Base-by-base conservation (phyloP, 176 grass and related monocot species). In the Zea luxurians region DNA sequence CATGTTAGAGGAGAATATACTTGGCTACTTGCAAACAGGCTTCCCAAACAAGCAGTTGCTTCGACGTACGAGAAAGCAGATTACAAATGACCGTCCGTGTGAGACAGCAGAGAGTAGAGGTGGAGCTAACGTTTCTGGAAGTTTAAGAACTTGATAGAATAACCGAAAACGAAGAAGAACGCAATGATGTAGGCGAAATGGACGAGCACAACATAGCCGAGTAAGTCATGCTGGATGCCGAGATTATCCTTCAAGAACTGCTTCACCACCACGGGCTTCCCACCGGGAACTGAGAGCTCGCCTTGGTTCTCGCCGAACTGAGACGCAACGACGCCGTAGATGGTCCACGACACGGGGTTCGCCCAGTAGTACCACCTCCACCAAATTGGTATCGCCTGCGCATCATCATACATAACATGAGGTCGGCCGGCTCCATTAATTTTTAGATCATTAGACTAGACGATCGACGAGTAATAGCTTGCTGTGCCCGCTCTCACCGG, bases 321-420 rank as follows among this genome's bases (percentile, higher is more conserved):
- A 0, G 94, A 93, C 3, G 82, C 71, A 7, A 97, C 59, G 0
- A 90, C 68, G 10, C 94, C 94, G 58, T 97, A 93, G 34, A 92
- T 93, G 20, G 89, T 90, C 91, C 91, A 93, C 4, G 94, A 74
- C 16, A 97, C 82, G 5, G 94, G 94, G 61, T 93, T 82, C 8
- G 63, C 84, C 94, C 94, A 97, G 80, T 93, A 93, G 69, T 88
- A 97, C 94, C 94, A 97, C 74, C 94, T 93, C 94, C 94, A 97
- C 94, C 94, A 97, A 65, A 90, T 59, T 1, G 94, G 94, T 55
- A 97, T 84, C 2, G 12, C 21, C 94, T 97, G 44, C 59, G 83
- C 46, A 36, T 12, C n/a, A 27, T 27, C 27, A 48, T 27, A 27
- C 27, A 27, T 27, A 27, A 27, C 27, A 27, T 27, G 27, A 27